Evolutionary conservation across 2,329 filamentous ascomycete genomes (phyloP).

Genomic region (Penicillium sp.): DNA sequence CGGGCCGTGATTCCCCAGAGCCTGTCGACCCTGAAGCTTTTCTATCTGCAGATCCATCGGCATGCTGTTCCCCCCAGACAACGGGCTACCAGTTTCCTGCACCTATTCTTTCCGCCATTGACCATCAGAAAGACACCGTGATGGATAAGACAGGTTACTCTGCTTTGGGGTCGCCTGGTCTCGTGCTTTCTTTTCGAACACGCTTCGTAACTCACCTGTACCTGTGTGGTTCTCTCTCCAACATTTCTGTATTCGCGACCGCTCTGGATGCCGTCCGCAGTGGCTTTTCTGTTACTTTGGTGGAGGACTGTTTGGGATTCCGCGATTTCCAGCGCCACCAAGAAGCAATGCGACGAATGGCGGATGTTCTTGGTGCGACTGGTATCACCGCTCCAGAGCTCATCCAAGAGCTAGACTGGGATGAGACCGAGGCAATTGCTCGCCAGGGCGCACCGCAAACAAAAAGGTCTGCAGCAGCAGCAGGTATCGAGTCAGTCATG

Average conservation of each 20-base stretch:
- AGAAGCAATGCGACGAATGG: constrained; percentile 69
- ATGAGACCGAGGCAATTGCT: constrained; percentile 43
- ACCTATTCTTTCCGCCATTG: constrained; percentile 51
- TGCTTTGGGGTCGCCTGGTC: constrained; percentile 72
- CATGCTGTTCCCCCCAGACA: constrained; percentile 43
- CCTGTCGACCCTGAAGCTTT: constrained; percentile 46
- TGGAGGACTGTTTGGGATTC: constrained; percentile 88
- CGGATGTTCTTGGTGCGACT: constrained; percentile 72
- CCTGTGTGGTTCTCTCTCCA: constrained; percentile 82
- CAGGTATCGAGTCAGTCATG: constrained; percentile 39
- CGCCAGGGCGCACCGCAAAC: constrained; percentile 17
- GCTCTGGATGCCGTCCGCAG: constrained; percentile 86
- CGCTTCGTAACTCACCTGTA: constrained; percentile 87
- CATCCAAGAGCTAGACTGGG: constrained; percentile 49
- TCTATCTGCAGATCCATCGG: constrained; percentile 34
- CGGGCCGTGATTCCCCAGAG: constrained; percentile 21
- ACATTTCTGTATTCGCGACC: constrained; percentile 87
- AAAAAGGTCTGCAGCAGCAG: constrained; percentile 20
- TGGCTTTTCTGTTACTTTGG: constrained; percentile 80
- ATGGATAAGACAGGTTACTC: constrained; percentile 81
- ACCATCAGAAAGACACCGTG: constrained; percentile 53
- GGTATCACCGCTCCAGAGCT: constrained; percentile 62
- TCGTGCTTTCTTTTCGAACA: constrained; percentile 78
- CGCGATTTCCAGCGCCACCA: constrained; percentile 69
- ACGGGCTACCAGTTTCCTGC: constrained; percentile 54